A percentile compares a stretch with the other conserved stretches of the same genome.
phyloP scores from a whole-genome alignment of 2,329 filamentous ascomycete species.

The Colletotrichum spaethianum region DNA sequence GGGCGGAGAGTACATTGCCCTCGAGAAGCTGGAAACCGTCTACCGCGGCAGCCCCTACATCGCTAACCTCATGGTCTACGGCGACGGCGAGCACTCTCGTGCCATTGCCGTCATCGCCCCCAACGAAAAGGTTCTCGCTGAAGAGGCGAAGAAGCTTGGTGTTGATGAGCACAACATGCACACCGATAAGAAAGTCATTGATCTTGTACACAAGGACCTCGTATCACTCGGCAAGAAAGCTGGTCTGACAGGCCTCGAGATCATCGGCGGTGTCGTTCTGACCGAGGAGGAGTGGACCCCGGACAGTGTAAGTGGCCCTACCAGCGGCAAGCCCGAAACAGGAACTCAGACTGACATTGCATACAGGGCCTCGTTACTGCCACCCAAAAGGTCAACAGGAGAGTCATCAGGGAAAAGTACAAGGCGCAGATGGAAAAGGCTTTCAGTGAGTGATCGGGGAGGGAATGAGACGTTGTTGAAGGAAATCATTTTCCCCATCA shows the following conservation, averaged over 20 bases:
- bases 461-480: background rate
- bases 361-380: constrained; percentile 71
- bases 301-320: constrained; percentile 75
- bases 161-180: constrained; percentile 79
- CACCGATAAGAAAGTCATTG: constrained; percentile 74
- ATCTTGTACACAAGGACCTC: constrained; percentile 76
- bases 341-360: constrained; percentile 39
- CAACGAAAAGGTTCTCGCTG: constrained; percentile 74
- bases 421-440: constrained; percentile 65
- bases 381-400: constrained; percentile 74
- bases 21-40: constrained; percentile 94
- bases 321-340: background rate
- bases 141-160: constrained; percentile 72
- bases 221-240: constrained; percentile 74
- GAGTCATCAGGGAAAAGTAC: constrained; percentile 65
- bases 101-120: constrained; percentile 86
- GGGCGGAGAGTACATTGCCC: constrained; percentile 95
- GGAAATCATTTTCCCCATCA: background rate
- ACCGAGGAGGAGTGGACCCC: constrained; percentile 92
- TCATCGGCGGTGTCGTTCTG: constrained; percentile 81
- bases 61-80: constrained; percentile 89
- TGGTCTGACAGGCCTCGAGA: constrained; percentile 79
- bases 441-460: constrained; percentile 42
- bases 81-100: constrained; percentile 80
- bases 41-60: constrained; percentile 87